Conservation (phyloP, 208 protist species). For the Trypanosoma melophagium region DNA sequence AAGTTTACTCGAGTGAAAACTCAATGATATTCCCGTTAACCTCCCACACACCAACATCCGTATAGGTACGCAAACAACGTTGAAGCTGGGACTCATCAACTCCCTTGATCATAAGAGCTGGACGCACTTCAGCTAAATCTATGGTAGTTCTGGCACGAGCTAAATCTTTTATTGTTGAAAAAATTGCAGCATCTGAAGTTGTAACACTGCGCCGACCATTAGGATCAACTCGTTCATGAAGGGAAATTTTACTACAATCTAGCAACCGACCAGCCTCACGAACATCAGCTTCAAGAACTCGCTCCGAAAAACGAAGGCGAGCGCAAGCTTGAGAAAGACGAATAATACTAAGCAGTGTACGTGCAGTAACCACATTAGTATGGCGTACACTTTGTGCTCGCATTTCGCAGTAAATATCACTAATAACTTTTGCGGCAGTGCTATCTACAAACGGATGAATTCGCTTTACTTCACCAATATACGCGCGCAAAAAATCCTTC, state of each 20-base stretch:
- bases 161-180: slow-evolving; percentile 81
- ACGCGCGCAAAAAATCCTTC: slow-evolving; percentile 81
- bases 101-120: slow-evolving; percentile 78
- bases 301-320: slow-evolving; percentile 82
- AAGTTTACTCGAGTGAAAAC: slow-evolving; percentile 57
- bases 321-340: slow-evolving; percentile 94
- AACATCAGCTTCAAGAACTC: slow-evolving; percentile 86
- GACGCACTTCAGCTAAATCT: slow-evolving; percentile 68
- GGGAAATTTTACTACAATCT: slow-evolving; percentile 84
- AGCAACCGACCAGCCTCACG: slow-evolving; percentile 86
- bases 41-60: slow-evolving; percentile 77
- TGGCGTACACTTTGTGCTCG: slow-evolving; percentile 72
- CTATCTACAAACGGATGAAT: slow-evolving; percentile 83
- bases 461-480: slow-evolving; percentile 80
- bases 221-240: slow-evolving; percentile 57
- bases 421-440: slow-evolving; percentile 70
- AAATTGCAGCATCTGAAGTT: slow-evolving; percentile 81
- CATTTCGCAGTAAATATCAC: slow-evolving; percentile 91
- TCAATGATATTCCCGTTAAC: slow-evolving; percentile 67
- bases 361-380: slow-evolving; percentile 83
- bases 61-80: slow-evolving; percentile 77
- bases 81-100: slow-evolving; percentile 78
- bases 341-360: slow-evolving; percentile 92
- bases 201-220: slow-evolving; percentile 52
- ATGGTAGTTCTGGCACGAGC: slow-evolving; percentile 51